These are phyloP conservation scores for Xylaria sp. DNA, from an alignment of 2,329 filamentous ascomycete species.

Conservation along the genomic window DNA sequence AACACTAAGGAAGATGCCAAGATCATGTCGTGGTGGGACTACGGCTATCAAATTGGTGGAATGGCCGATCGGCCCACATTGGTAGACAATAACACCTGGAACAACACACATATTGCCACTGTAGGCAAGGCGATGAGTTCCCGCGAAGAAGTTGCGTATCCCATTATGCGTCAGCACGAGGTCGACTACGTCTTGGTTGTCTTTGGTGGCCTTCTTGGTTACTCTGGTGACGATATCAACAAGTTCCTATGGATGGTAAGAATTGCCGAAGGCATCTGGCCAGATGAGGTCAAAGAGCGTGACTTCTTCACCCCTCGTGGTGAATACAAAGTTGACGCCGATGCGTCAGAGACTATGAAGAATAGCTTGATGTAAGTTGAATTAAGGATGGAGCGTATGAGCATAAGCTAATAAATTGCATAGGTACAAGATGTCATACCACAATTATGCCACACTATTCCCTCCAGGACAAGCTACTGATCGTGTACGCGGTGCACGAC, in stretches of 20 bases:
- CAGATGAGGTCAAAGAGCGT: constrained; percentile 97
- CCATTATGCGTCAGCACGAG: constrained; percentile 97
- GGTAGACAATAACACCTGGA: constrained; percentile 99
- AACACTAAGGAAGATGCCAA: constrained; percentile 96
- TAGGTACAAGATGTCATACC: constrained; percentile 99
- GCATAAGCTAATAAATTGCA: constrained; percentile 44
- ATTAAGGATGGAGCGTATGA: neutral
- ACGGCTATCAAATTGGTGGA: constrained; percentile 98
- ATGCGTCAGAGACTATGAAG: constrained; percentile 96
- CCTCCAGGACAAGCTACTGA: constrained; percentile 90
- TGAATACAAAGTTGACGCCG: constrained; percentile 94
- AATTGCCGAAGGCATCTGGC: constrained; percentile 99
- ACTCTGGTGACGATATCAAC: constrained; percentile 99
- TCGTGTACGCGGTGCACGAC: constrained; percentile 81
- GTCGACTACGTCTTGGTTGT: constrained; percentile 99
- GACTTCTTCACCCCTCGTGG: constrained; percentile 94
- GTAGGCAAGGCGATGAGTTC: constrained; percentile 99
- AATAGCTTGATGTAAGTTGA: constrained; percentile 94
- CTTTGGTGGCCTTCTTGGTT: constrained; percentile 94
- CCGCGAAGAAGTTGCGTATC: constrained; percentile 96
- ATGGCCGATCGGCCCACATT: constrained; percentile 98
- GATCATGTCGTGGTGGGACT: constrained; percentile 99
- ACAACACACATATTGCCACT: constrained; percentile 99
- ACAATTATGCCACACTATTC: constrained; percentile 95
- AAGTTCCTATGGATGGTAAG: constrained; percentile 99